Conservation (phyloP, 768 basidiomycete genomes). For the Phanerodontia chrysosporium region DNA sequence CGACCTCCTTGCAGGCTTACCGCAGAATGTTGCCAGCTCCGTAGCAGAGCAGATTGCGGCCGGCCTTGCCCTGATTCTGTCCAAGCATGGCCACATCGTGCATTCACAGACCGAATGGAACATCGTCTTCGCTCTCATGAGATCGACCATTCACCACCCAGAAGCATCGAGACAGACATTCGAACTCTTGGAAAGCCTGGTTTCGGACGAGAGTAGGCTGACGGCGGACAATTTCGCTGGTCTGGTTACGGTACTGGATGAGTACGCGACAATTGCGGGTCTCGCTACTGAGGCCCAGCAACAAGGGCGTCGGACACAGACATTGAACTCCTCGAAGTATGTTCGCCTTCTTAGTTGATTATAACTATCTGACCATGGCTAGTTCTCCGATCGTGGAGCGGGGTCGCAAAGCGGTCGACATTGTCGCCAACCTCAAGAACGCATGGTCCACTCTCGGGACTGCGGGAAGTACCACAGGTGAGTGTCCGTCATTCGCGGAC, state of each 20-base stretch:
- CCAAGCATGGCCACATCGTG: conserved; percentile 69
- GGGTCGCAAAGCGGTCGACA: conserved; percentile 78
- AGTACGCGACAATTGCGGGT: conserved; percentile 78
- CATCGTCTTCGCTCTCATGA: conserved; percentile 81
- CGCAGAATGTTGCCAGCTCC: conserved; percentile 67
- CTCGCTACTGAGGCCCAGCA: conserved; percentile 56
- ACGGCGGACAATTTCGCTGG: conserved; percentile 78
- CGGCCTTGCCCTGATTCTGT: conserved; percentile 76
- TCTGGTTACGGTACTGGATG: conserved; percentile 76
- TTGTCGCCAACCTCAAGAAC: conserved; percentile 69
- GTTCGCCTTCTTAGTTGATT: neutral
- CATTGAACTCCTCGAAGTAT: conserved; percentile 23
- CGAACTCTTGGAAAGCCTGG: conserved; percentile 66
- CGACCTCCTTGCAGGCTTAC: conserved; percentile 81
- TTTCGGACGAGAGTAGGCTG: conserved; percentile 55
- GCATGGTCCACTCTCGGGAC: conserved; percentile 59
- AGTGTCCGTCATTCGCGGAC: neutral
- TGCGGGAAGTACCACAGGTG: conserved; percentile 21
- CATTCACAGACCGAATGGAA: conserved; percentile 97
- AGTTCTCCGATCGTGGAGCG: conserved; percentile 79
- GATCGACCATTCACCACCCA: conserved; percentile 79
- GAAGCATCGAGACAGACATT: conserved; percentile 87
- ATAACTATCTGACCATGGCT: neutral
- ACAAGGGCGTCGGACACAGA: conserved; percentile 28
- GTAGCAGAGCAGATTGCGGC: conserved; percentile 90